Evolutionary conservation across 1,284 basidiomycete genomes (phyloP).

Genomic region (Leccinum ponderosum): DNA sequence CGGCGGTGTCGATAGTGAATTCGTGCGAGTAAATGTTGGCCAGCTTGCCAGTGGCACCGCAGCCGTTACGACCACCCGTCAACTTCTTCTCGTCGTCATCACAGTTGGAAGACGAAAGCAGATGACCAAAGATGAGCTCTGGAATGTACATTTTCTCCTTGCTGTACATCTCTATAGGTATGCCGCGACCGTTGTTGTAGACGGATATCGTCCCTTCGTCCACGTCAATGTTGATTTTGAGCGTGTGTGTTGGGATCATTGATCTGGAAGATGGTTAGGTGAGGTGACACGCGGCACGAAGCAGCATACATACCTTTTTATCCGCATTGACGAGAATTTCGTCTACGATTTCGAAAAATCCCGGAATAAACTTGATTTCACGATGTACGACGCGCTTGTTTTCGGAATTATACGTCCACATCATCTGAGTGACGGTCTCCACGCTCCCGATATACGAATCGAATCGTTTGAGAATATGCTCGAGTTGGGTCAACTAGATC

Average conservation of each 20-base stretch:
- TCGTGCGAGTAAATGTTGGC: constrained; percentile 63
- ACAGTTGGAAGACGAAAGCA: constrained; percentile 96
- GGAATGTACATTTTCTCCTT: constrained; percentile 96
- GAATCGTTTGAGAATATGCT: constrained; percentile 95
- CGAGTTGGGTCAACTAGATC: constrained; percentile 87
- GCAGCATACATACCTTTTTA: constrained; percentile 75
- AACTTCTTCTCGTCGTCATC: constrained; percentile 99
- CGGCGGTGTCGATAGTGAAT: constrained; percentile 97
- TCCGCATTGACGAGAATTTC: constrained; percentile 99
- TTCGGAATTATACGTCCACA: constrained; percentile 90
- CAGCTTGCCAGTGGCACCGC: too few relatives aligned
- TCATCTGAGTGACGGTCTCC: constrained; percentile 78
- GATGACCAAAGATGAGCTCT: constrained; percentile 96
- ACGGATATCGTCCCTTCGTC: constrained; percentile 89
- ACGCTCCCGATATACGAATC: constrained; percentile 98
- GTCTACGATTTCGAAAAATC: constrained; percentile 99
- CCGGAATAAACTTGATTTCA: constrained; percentile 92
- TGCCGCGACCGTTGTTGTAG: constrained; percentile 95
- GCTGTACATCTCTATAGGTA: constrained; percentile 95
- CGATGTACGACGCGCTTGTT: constrained; percentile 79
- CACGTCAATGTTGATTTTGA: constrained; percentile 86
- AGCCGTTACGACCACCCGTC: constrained; percentile 73
- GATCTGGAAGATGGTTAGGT: constrained; percentile 53
- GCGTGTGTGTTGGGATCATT: constrained; percentile 63
- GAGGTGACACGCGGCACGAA: background rate